Evolutionary conservation across 768 basidiomycete species (phyloP), one percentile per base, ranked within the genome.

Genomic region (Rubroboletus pulcherrimus): DNA sequence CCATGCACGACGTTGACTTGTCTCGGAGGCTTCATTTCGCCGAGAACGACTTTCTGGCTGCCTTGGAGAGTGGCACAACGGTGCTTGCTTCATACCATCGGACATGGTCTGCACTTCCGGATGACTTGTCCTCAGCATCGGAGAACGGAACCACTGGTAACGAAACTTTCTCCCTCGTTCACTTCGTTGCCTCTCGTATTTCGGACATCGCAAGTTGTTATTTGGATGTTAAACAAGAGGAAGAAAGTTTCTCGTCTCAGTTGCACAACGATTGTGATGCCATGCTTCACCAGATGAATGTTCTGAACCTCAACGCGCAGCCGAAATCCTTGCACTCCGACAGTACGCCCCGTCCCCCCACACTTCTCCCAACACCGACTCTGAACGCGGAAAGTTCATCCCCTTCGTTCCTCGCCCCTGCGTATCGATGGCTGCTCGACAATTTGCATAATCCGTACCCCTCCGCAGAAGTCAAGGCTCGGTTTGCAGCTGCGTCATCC

Each of bases 391-490:
- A 47, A 1, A 5, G 2, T 0, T 47, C 42, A 0, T 29, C 15
- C 0, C 11, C 57, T 1, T 31, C 49, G 0, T 61, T 61, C 7
- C 41, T 65, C 1, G 7, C n/a, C 5, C 0, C 69, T 1, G 68
- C 74, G 0, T 72, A 76, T 53, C 54, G 47, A 4, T 84, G 81
- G 81, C 59, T 83, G 1, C 21, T 79, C 1, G 42, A 63, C 0
- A 77, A 84, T 43, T 49, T 84, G 0, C 76, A 80, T 43, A 75
- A 82, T 55, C 83, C 83, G 0, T 84, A 84, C 53, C 83, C 83
- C 0, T 59, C 73, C 5, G 0, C 55, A 5, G 17, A 63, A 66
- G 14, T 51, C 66, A 19, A 75, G 40, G 58, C 75, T 2, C 52
- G 12, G 0, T 47, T 65, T 0, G 61, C 63, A 5, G 63, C 74